Evolutionary conservation across 108 stramenopile species (phyloP), one percentile per base, ranked within the genome.

Genomic region (Nitzschia putrida): DNA sequence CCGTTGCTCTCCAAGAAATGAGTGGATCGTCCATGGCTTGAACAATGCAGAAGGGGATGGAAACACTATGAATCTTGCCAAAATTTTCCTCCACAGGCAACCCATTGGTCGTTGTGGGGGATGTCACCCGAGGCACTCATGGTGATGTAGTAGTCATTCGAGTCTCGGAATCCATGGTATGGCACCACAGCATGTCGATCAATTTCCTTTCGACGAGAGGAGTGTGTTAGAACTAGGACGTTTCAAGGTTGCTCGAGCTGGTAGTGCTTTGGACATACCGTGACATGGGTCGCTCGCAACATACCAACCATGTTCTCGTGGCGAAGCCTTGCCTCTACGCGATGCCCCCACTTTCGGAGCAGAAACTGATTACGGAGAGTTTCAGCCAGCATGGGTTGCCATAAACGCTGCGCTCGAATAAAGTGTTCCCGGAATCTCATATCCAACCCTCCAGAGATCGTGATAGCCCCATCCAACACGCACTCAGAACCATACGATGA

Each of bases 321-420:
- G 0, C 80, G 78, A 63, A 93, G 57, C 29, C 86, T 59, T 21
- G 77, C 66, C 49, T 76, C 76, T 55, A 84, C 84, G 37, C 87
- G 78, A 20, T 83, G 71, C 3, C 80, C 88, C 72, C 85, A 89
- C 63, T 93, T 90, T 41, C 85, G 83, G 18, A 90, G 39, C 2
- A 93, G 43, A 52, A 93, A 87, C 16, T 83, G 77, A 25, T 75
- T 82, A 37, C 89, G 56, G 51, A 90, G 63, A 2, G 68, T 77
- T 51, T 84, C 74, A 0, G 94, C 85, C 9, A 97, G 72, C 70
- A 96, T 80, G 0, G 97, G 97, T 71, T 97, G 97, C 95, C 95
- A 97, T 13, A 96, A 61, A 34, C 88, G 78, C 72, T 84, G 86
- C 8, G 87, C 81, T 43, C 95, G 88, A 34, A 59, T 57, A 51